Conservation (phyloP, 1,284 basidiomycete species). For the Ustilago curta region DNA sequence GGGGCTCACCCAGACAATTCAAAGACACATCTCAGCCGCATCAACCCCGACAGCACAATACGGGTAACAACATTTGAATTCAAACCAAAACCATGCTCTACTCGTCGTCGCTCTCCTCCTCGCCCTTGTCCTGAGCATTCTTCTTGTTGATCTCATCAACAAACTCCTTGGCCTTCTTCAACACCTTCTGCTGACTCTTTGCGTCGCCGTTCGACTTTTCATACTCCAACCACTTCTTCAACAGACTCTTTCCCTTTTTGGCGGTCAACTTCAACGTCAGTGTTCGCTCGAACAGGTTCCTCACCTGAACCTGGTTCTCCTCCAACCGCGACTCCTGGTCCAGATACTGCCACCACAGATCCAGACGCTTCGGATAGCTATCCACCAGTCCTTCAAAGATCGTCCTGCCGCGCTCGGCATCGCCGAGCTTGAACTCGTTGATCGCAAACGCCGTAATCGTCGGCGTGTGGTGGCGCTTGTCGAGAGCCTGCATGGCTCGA, state of each 20-base stretch:
- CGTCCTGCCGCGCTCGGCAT: conserved; percentile 92
- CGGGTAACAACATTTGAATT: not conserved
- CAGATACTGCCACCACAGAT: conserved; percentile 96
- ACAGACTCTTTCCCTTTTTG: conserved; percentile 88
- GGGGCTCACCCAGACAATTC: too few relatives aligned
- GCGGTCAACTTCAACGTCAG: conserved; percentile 87
- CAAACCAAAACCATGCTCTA: too few relatives aligned
- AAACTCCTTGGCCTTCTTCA: conserved; percentile 85
- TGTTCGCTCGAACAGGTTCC: conserved; percentile 85
- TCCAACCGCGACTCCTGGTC: conserved; percentile 83
- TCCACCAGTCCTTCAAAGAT: conserved; percentile 97
- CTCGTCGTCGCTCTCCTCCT: conserved; percentile 35
- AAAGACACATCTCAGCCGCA: not conserved
- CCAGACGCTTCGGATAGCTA: conserved; percentile 91
- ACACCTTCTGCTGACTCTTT: conserved; percentile 82
- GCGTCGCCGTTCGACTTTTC: conserved; percentile 89
- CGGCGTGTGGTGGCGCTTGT: conserved; percentile 93
- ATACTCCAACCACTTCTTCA: conserved; percentile 93
- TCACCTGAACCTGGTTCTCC: conserved; percentile 29
- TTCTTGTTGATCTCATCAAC: conserved; percentile 54
- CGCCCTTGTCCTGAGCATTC: conserved; percentile 25
- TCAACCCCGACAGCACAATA: not conserved
- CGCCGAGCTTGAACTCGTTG: conserved; percentile 93
- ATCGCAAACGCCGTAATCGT: conserved; percentile 94
- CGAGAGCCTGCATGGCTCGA: conserved; percentile 88